These are phyloP conservation scores for Casuarina equisetifolia DNA, from an alignment of 306 rosid genomes.

Conservation along the genomic window DNA sequence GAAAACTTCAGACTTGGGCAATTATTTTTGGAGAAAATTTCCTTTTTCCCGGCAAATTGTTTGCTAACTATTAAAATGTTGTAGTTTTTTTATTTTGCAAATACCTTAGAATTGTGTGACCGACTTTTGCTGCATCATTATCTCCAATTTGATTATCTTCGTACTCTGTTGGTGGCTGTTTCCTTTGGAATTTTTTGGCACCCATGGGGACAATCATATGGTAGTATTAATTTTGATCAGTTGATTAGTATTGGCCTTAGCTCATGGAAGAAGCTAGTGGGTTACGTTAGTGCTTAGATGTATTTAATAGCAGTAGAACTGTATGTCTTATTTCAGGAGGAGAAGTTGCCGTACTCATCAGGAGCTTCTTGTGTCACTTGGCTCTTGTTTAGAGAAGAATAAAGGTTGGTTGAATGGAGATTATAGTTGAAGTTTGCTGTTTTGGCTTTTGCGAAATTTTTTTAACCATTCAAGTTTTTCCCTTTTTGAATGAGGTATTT, in stretches of 20 bases:
- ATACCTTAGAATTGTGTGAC: neutral
- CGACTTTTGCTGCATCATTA: neutral
- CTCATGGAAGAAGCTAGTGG: neutral
- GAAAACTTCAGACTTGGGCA: neutral
- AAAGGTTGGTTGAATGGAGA: slow-evolving; percentile 49
- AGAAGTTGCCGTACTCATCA: slow-evolving; percentile 82
- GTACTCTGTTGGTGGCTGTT: neutral
- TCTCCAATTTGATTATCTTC: neutral
- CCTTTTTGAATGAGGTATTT: neutral
- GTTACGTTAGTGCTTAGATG: neutral
- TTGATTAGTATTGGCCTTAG: neutral
- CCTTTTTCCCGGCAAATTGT: neutral
- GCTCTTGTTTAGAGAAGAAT: slow-evolving; percentile 72
- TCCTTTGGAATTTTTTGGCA: neutral
- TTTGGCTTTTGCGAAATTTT: neutral
- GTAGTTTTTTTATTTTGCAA: neutral
- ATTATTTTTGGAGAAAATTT: too few relatives aligned
- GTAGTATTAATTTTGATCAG: neutral
- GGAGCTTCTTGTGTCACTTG: slow-evolving; percentile 77
- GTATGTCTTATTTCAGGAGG: slow-evolving; percentile 54
- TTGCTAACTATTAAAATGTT: neutral
- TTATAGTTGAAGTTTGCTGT: neutral
- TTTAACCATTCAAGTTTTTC: neutral
- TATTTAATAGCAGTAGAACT: neutral
- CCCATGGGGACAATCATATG: neutral